phyloP scores from a whole-genome alignment of 225 moss, liverwort and hornwort species.

The Straminergon stramineum region DNA sequence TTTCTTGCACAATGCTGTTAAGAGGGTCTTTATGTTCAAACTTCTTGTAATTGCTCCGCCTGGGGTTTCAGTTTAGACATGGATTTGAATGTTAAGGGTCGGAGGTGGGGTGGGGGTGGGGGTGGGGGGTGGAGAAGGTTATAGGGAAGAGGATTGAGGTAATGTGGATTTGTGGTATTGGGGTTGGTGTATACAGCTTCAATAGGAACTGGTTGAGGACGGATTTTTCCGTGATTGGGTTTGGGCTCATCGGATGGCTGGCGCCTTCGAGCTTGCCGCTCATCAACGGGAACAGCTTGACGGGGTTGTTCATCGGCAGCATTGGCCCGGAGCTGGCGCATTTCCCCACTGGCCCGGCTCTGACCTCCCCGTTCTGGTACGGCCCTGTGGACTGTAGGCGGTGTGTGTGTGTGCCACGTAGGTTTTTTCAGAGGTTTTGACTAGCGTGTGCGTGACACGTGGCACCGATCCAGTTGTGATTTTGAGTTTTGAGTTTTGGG shows the following conservation, averaged over 20 bases:
- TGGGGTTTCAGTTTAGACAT: neutral
- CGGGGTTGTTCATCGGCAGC: slow-evolving; percentile 71
- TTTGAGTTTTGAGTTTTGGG: too few relatives aligned
- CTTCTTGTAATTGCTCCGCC: neutral
- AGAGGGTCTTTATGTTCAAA: neutral
- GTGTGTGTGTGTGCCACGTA: neutral
- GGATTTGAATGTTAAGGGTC: neutral
- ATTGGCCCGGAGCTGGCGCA: slow-evolving; percentile 93
- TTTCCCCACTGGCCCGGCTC: slow-evolving; percentile 84
- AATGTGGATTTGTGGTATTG: neutral
- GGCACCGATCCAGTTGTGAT: neutral
- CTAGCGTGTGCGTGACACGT: neutral
- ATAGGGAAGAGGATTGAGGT: neutral
- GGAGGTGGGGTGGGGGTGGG: neutral
- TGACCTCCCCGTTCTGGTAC: slow-evolving; percentile 96
- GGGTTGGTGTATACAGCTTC: neutral
- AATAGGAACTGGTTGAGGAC: slow-evolving; percentile 57
- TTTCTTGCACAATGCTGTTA: neutral
- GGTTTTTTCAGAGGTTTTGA: neutral
- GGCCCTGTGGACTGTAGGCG: neutral
- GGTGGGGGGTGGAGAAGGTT: neutral
- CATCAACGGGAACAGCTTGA: slow-evolving; percentile 87
- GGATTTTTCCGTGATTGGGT: slow-evolving; percentile 85
- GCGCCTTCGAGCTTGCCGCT: slow-evolving; percentile 86
- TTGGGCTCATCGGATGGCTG: slow-evolving; percentile 88